phyloP scores from a whole-genome alignment of 2,329 filamentous ascomycete genomes.

The Chrysoporthe deuterocubensis region DNA sequence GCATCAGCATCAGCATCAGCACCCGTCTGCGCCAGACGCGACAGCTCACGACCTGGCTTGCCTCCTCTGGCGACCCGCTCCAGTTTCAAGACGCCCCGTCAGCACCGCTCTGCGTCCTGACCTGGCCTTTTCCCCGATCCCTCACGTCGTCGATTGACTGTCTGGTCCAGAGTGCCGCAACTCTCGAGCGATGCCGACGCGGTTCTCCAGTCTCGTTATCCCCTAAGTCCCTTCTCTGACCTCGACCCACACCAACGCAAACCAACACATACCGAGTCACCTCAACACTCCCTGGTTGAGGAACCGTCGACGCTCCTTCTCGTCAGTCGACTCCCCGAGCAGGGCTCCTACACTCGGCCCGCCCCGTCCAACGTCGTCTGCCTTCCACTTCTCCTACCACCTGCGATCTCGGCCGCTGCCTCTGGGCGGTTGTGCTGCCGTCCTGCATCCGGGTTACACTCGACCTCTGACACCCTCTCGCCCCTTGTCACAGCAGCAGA shows the following conservation, averaged over 20 bases:
- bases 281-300: conserved; percentile 19
- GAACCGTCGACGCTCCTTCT: neutral
- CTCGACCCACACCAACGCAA: conserved; percentile 7
- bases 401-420: conserved; percentile 5
- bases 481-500: conserved; percentile 10
- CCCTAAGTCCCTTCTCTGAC: conserved; percentile 23
- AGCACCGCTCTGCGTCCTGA: neutral
- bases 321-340: conserved; percentile 14
- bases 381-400: conserved; percentile 1
- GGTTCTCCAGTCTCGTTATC: conserved; percentile 21
- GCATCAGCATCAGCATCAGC: conserved; percentile 2
- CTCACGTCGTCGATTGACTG: neutral
- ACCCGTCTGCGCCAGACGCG: conserved; percentile 23
- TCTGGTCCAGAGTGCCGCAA: conserved; percentile 5
- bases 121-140: neutral
- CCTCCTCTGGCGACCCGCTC: neutral
- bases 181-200: conserved; percentile 27
- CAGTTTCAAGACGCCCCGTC: conserved; percentile 8
- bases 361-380: neutral
- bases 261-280: conserved; percentile 8
- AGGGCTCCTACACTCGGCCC: conserved; percentile 17
- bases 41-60: conserved; percentile 8
- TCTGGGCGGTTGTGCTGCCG: conserved; percentile 12
- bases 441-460: conserved; percentile 9
- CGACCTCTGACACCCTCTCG: neutral